These are phyloP conservation scores for Ottelia alismoides DNA, from an alignment of 106 monocot species.

Conservation along the genomic window DNA sequence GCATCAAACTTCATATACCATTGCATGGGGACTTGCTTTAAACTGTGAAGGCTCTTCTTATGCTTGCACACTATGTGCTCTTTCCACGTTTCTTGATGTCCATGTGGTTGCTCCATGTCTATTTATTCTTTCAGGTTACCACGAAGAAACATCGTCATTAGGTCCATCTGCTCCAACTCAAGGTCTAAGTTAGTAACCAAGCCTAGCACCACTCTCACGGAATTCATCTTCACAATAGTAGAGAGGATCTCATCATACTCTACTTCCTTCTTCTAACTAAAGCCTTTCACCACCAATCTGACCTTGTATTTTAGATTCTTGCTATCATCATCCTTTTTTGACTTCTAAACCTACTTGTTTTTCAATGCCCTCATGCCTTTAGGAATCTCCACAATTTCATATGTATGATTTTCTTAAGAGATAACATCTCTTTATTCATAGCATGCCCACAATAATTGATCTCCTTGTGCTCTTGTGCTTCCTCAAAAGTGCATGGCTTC, in stretches of 20 bases:
- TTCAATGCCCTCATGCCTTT: too few relatives aligned
- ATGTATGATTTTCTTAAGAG: too few relatives aligned
- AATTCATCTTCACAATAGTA: neutral
- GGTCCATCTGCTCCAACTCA: neutral
- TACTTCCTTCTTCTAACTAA: neutral
- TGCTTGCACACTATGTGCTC: neutral
- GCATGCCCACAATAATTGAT: too few relatives aligned
- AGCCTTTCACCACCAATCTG: neutral
- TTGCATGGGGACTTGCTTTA: neutral
- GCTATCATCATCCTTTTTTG: too few relatives aligned
- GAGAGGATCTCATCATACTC: neutral
- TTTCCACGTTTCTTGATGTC: neutral
- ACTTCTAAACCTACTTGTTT: too few relatives aligned
- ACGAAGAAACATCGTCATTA: conserved; percentile 1
- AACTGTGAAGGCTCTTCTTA: neutral
- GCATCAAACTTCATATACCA: neutral
- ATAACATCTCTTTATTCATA: too few relatives aligned
- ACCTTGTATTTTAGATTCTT: neutral
- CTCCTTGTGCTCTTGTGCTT: too few relatives aligned
- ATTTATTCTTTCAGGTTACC: neutral
- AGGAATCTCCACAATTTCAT: too few relatives aligned
- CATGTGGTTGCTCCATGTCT: neutral
- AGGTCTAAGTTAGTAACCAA: neutral
- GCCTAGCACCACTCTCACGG: neutral
- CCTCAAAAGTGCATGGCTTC: too few relatives aligned